Conservation (phyloP, 495 filamentous ascomycete genomes). For the Tirmania nivea region DNA sequence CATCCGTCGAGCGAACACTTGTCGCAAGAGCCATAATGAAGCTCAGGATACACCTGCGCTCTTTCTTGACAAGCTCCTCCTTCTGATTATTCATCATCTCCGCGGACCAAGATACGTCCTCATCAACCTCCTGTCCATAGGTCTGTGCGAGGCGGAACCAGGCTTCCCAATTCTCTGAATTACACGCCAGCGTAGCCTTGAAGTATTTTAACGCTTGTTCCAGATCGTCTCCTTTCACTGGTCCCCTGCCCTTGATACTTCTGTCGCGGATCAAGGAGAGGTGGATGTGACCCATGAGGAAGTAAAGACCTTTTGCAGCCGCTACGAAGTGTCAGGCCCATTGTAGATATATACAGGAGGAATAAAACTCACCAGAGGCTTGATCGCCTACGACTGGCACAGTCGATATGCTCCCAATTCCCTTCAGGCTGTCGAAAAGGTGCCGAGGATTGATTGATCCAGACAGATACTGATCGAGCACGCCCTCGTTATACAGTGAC, state of each 20-base stretch:
- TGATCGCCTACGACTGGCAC: constrained; percentile 29
- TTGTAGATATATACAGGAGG: too few species aligned
- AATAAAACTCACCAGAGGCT: constrained; percentile 14
- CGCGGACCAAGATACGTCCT: constrained; percentile 79
- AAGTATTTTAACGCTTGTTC: constrained; percentile 66
- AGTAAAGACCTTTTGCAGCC: constrained; percentile 78
- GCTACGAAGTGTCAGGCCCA: constrained; percentile 18
- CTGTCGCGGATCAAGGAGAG: constrained; percentile 73
- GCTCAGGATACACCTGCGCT: constrained; percentile 39
- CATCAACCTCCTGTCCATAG: constrained; percentile 78
- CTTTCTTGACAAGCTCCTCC: constrained; percentile 59
- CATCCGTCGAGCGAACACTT: constrained; percentile 32
- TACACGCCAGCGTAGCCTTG: constrained; percentile 66
- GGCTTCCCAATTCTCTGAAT: constrained; percentile 70
- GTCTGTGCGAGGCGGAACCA: constrained; percentile 90
- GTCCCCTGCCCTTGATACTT: constrained; percentile 40
- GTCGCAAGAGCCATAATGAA: constrained; percentile 71
- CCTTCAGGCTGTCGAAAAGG: constrained; percentile 54
- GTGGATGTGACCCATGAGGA: constrained; percentile 67
- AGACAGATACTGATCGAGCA: constrained; percentile 49
- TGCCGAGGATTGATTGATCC: constrained; percentile 63
- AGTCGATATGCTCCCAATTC: constrained; percentile 41
- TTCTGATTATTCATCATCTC: constrained; percentile 84
- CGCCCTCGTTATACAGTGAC: constrained; percentile 12
- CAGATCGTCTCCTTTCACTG: constrained; percentile 63